Evolutionary conservation across 345 rosid species (phyloP).

Genomic region (Ailanthus altissimus): DNA sequence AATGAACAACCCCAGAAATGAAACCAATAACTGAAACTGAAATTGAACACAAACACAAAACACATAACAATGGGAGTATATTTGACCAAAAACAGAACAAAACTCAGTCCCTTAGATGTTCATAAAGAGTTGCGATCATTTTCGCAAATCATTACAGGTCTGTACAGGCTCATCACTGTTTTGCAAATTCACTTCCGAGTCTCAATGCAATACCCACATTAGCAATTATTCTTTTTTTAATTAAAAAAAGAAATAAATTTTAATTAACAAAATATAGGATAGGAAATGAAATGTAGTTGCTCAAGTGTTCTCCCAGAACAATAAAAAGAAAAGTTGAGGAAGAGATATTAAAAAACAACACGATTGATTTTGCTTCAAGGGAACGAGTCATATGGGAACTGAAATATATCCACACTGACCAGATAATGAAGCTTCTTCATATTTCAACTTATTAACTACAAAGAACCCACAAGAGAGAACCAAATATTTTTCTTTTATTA

Average conservation of each 20-base stretch:
- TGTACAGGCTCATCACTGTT: slow-evolving; percentile 78
- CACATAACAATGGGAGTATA: too few relatives aligned
- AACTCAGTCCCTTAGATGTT: slow-evolving; percentile 99
- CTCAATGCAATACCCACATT: too few relatives aligned
- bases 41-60: too few relatives aligned
- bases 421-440: slow-evolving; percentile 71
- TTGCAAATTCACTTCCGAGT: too few relatives aligned
- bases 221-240: too few relatives aligned
- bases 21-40: too few relatives aligned
- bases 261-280: too few relatives aligned
- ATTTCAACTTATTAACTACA: too few relatives aligned
- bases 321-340: slow-evolving; percentile 13
- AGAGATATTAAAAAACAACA: slow-evolving; percentile 42
- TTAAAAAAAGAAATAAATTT: too few relatives aligned
- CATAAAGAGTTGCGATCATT: slow-evolving; percentile 70
- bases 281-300: slow-evolving; percentile 59
- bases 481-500: too few relatives aligned
- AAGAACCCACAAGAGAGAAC: too few relatives aligned
- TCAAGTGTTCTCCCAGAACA: slow-evolving; percentile 29
- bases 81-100: background rate
- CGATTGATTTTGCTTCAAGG: slow-evolving; percentile 73
- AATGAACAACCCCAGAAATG: too few relatives aligned
- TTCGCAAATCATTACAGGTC: slow-evolving; percentile 95
- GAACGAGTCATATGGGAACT: slow-evolving; percentile 85
- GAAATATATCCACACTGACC: slow-evolving; percentile 67